Base-by-base conservation (phyloP, 2,329 filamentous ascomycete species). In the Grosmannia clavigera region DNA sequence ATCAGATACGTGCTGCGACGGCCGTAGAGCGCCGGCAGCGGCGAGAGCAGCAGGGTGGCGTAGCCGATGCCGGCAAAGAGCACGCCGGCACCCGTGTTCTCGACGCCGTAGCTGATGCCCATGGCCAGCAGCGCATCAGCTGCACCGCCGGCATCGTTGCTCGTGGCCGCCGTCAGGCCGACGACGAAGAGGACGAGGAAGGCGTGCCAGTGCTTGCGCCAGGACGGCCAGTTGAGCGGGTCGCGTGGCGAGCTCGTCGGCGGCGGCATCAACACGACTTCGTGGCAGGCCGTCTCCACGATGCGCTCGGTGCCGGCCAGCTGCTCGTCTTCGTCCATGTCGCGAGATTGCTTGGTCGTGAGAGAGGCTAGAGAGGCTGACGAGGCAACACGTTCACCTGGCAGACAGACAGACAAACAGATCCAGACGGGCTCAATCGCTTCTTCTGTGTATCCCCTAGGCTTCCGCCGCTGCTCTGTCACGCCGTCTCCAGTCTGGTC, bases 1-100 rank as follows among this genome's bases (percentile, higher is more conserved):
- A 83, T 80, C 2, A 81, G 76, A 0, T 81, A 84, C 71, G 86
- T 82, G 55, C 81, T 73, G 10, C 70, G 67, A 16, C 70, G 67
- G 14, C 71, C 71, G 51, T 69, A 68, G 19, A 68, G 27, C 55
- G 70, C 69, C 31, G 68, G 66, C 6, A 65, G 63, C 12, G 70
- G 70, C 10, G 71, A 68, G 43, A 71, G 66, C 57, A 71, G 58
- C 51, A 72, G 68, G 60, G 71, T 71, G 29, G 68, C 65, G 61
- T 70, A 72, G 7, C 70, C 70, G 5, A 71, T 67, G 19, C 65
- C 69, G 43, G 69, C 69, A 62, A 71, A 70, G 16, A 73, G 65
- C 62, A 71, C 56, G 69, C 68, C 53, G 71, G 66, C 19, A 68
- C 68, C 51, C 68, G 70, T 62, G 72, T 59, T 59, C 38, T 50